Base-by-base conservation (phyloP, 352 stramenopile species). In the Phytopythium ostracodes region DNA sequence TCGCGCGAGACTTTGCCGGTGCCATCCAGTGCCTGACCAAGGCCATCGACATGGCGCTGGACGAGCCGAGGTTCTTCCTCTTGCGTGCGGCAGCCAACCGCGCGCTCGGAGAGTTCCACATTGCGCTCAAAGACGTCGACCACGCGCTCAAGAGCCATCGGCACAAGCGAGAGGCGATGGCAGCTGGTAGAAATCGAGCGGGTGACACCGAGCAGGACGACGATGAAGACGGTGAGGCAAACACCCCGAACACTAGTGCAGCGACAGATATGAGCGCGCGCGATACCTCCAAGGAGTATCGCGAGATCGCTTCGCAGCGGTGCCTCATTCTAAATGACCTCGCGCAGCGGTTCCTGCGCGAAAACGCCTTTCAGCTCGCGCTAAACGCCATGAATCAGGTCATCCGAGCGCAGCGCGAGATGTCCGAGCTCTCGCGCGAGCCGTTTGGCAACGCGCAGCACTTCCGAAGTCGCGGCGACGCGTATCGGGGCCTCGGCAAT, bases 361-460 rank as follows among this genome's bases (percentile, higher is more conserved):
- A 81, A 38, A 76, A 86, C n/a, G 77, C 73, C 8, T 92, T 73
- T 42, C 79, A 96, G 14, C 68, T 91, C 10, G 81, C 81, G 42
- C 73, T 92, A 33, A 94, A 91, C 43, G 78, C 81, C 33, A 88
- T 92, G 72, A 94, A 94, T 60, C 77, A 91, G 60, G 80, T 83
- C 24, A 90, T 94, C 33, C 76, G 74, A 25, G 67, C 77, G 12
- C 77, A 92, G 29, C 61, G 68, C 22, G 73, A 88, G 50, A 62
- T 91, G 4, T 43, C 65, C 3, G 64, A 80, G 29, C 71, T 71
- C n/a, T 85, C 82, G 38, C 65, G 68, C 11, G 81, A 86, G 24
- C 56, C 72, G 15, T 71, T 74, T 18, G 53, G 68, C 24, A 81
- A 84, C 55, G 71, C 84, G 2, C 75, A 84, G 56, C 82, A 76